Conservation (phyloP, 2,329 filamentous ascomycete species). For the Penicillium sclerotiorum region DNA sequence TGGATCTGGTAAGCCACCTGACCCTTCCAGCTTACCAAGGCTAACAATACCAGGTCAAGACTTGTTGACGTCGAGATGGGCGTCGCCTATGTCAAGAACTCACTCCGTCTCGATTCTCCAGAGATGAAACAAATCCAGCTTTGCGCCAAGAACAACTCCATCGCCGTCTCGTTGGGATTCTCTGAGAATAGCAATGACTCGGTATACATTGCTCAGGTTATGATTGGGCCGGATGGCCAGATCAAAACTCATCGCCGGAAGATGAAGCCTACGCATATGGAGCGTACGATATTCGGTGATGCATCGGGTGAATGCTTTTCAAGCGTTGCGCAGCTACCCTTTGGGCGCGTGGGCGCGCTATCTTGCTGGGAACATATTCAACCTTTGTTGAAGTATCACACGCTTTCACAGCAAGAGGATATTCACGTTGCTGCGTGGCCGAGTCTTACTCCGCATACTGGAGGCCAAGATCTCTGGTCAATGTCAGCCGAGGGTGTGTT, state of each 20-base stretch:
- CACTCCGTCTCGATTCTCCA: constrained; percentile 10
- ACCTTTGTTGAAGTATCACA: constrained; percentile 54
- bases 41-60: background rate
- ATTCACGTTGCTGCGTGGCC: constrained; percentile 57
- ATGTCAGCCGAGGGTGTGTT: constrained; percentile 34
- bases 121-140: constrained; percentile 1
- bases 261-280: constrained; percentile 58
- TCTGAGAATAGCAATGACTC: background rate
- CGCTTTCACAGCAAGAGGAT: constrained; percentile 46
- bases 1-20: constrained; percentile 44
- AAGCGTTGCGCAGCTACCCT: constrained; percentile 43
- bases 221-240: constrained; percentile 10
- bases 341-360: constrained; percentile 48
- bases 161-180: background rate
- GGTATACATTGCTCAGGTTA: constrained; percentile 6
- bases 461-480: constrained; percentile 28
- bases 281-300: constrained; percentile 56
- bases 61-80: constrained; percentile 9
- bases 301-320: constrained; percentile 42
- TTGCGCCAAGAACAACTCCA: background rate
- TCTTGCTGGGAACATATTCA: constrained; percentile 58
- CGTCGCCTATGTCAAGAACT: constrained; percentile 16
- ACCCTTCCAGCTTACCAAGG: background rate
- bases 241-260: constrained; percentile 35
- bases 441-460: constrained; percentile 21